A percentile compares a stretch with the other conserved stretches of the same genome.
Evolutionary conservation across 2,329 filamentous ascomycete genomes (phyloP).

Genomic region (Ophioceras dolichostomum): DNA sequence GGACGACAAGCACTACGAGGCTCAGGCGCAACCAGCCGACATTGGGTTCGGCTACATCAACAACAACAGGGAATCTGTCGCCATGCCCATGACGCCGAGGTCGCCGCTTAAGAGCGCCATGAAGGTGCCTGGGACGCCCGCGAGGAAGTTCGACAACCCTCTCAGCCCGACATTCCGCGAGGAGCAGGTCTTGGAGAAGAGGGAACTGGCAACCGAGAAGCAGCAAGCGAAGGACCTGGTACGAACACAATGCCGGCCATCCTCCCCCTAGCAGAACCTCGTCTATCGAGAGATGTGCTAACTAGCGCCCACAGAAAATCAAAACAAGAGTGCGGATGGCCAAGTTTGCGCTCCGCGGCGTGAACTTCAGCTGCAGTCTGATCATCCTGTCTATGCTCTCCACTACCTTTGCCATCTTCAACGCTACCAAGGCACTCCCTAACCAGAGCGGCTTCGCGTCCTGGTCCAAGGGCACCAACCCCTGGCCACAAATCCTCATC

Average conservation of each 20-base stretch:
- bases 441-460: slow-evolving; percentile 68
- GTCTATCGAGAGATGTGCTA: not conserved
- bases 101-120: slow-evolving; percentile 83
- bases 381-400: slow-evolving; percentile 88
- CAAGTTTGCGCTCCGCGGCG: slow-evolving; percentile 86
- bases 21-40: slow-evolving; percentile 65
- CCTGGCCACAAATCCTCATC: slow-evolving; percentile 84
- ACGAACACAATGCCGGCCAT: no score
- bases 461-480: slow-evolving; percentile 68
- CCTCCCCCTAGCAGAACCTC: not conserved
- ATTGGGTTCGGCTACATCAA: slow-evolving; percentile 88
- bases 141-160: slow-evolving; percentile 59
- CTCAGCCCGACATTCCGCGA: slow-evolving; percentile 86
- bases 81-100: slow-evolving; percentile 55
- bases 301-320: slow-evolving; percentile 54
- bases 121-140: slow-evolving; percentile 75
- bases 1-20: slow-evolving; percentile 40
- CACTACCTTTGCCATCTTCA: slow-evolving; percentile 85
- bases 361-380: slow-evolving; percentile 94
- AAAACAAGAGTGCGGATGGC: slow-evolving; percentile 85
- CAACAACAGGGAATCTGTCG: slow-evolving; percentile 43
- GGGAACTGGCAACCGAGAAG: slow-evolving; percentile 69
- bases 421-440: slow-evolving; percentile 65
- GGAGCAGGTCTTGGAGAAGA: slow-evolving; percentile 77
- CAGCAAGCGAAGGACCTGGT: slow-evolving; percentile 82